A percentile compares a stretch with the other conserved stretches of the same genome.
These are phyloP conservation scores for Podospora pseudocomata DNA, from an alignment of 495 filamentous ascomycete species.

Conservation along the genomic window DNA sequence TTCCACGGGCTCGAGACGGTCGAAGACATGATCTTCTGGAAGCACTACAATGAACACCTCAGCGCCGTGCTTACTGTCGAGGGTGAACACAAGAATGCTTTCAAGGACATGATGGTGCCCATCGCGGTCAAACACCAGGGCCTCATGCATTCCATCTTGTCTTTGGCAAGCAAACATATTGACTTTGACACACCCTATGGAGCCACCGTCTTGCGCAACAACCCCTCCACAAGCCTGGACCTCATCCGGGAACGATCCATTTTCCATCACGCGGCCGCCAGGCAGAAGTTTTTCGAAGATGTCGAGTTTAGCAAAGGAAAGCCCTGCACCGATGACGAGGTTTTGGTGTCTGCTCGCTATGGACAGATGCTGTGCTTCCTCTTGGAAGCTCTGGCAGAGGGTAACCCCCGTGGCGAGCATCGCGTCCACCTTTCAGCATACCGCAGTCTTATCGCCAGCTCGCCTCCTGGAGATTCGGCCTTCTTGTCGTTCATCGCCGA, in stretches of 20 bases:
- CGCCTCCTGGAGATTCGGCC: conserved; percentile 57
- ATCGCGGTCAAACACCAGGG: conserved; percentile 80
- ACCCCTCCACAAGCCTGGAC: conserved; percentile 40
- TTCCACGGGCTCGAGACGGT: conserved; percentile 85
- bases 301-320: conserved; percentile 39
- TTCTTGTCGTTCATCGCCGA: conserved; percentile 82
- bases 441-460: conserved; percentile 60
- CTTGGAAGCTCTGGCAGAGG: conserved; percentile 75
- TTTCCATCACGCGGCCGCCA: conserved; percentile 59
- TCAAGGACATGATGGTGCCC: conserved; percentile 81
- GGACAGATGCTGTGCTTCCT: conserved; percentile 74
- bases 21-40: conserved; percentile 77
- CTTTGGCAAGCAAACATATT: conserved; percentile 79
- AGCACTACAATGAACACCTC: conserved; percentile 79
- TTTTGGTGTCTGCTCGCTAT: conserved; percentile 63
- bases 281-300: conserved; percentile 52
- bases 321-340: conserved; percentile 40
- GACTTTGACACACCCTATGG: conserved; percentile 53
- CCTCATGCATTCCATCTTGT: conserved; percentile 90
- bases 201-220: conserved; percentile 41
- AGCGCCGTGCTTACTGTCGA: conserved; percentile 79
- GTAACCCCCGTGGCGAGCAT: conserved; percentile 73
- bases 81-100: conserved; percentile 81
- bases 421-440: conserved; percentile 77
- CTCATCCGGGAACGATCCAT: conserved; percentile 47